These are phyloP conservation scores for Oxytropis ochrocephala DNA, from an alignment of 306 rosid genomes.

Conservation along the genomic window DNA sequence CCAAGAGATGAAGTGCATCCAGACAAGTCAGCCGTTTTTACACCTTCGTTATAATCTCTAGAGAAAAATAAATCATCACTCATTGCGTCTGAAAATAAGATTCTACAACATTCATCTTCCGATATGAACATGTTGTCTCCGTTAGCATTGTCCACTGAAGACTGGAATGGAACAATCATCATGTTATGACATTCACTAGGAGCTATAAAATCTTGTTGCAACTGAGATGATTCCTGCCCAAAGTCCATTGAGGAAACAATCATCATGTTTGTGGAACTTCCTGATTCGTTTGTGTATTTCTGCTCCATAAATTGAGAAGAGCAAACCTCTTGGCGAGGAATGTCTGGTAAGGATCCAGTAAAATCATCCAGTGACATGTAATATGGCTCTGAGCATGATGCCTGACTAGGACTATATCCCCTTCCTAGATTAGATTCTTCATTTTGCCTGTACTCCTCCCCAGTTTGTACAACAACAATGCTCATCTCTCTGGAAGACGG, in stretches of 20 bases:
- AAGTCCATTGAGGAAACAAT: constrained; percentile 49
- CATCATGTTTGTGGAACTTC: constrained; percentile 37
- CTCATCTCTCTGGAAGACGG: constrained; percentile 38
- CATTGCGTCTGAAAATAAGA: constrained; percentile 64
- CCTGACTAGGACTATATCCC: constrained; percentile 46
- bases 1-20: constrained; percentile 41
- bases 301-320: constrained; percentile 48
- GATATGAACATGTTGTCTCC: constrained; percentile 53
- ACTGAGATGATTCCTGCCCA: constrained; percentile 44
- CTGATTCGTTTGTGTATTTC: constrained; percentile 47
- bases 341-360: constrained; percentile 44
- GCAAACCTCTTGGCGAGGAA: constrained; percentile 45
- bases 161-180: constrained; percentile 38
- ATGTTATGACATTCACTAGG: constrained; percentile 38
- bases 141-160: constrained; percentile 45
- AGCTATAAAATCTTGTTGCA: constrained; percentile 48
- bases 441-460: constrained; percentile 45
- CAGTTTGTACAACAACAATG: constrained; percentile 33
- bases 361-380: constrained; percentile 56
- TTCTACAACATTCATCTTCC: constrained; percentile 84
- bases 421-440: constrained; percentile 44
- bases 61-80: constrained; percentile 42
- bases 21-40: constrained; percentile 33
- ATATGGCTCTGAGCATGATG: constrained; percentile 66
- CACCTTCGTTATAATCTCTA: constrained; percentile 33